These are phyloP conservation scores for Nothophoma quercina DNA, from an alignment of 2,329 filamentous ascomycete genomes.

Conservation along the genomic window DNA sequence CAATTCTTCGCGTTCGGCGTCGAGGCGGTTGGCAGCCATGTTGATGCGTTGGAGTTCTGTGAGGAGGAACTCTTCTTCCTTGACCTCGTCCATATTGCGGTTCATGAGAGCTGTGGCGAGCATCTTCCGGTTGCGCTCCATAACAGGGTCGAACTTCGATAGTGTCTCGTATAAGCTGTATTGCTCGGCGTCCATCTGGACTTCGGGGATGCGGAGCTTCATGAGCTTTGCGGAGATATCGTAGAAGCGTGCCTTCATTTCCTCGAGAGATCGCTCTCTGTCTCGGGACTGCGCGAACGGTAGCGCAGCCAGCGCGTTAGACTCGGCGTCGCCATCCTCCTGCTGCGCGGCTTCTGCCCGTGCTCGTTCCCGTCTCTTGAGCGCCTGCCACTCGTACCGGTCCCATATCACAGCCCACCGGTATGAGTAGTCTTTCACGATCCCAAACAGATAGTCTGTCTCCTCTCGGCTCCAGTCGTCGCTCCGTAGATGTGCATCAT, in stretches of 20 bases:
- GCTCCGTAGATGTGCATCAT: constrained; percentile 75
- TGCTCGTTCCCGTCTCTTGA: constrained; percentile 32
- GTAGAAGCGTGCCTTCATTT: constrained; percentile 92
- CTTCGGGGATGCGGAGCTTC: constrained; percentile 50
- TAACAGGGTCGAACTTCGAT: constrained; percentile 81
- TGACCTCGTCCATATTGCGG: constrained; percentile 83
- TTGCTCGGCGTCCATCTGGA: constrained; percentile 81
- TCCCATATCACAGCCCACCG: constrained; percentile 93
- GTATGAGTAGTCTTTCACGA: constrained; percentile 80
- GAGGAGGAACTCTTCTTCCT: constrained; percentile 88
- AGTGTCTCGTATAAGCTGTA: constrained; percentile 85
- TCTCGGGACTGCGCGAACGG: constrained; percentile 52
- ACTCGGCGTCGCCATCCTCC: constrained; percentile 27
- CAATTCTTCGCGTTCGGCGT: constrained; percentile 85
- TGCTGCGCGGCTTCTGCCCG: constrained; percentile 25
- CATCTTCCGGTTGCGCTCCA: constrained; percentile 82
- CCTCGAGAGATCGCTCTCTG: constrained; percentile 77
- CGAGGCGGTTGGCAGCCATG: constrained; percentile 82
- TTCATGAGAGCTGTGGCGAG: constrained; percentile 82
- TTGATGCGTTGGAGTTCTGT: constrained; percentile 92
- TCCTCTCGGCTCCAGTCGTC: constrained; percentile 90
- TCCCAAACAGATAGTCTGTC: constrained; percentile 85
- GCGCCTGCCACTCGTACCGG: constrained; percentile 78
- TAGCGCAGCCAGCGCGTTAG: constrained; percentile 39
- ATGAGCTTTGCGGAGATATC: constrained; percentile 69